These are phyloP conservation scores for Chlamydomonas sp. DNA, from an alignment of 139 green algal genomes.

Conservation along the genomic window DNA sequence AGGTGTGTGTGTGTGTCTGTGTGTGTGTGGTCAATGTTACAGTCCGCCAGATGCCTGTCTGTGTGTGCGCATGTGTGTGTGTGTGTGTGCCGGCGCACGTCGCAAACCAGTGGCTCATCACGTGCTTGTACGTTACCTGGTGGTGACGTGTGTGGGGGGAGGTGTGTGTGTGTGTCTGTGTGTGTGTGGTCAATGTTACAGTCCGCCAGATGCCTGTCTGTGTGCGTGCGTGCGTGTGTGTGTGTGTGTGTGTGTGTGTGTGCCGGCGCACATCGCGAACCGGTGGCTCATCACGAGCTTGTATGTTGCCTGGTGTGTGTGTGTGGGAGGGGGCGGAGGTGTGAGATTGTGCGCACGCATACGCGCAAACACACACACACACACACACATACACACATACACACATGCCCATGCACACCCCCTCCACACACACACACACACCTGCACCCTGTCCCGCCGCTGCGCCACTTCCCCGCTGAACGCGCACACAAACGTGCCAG, in stretches of 20 bases:
- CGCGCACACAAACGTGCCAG: neutral
- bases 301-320: neutral
- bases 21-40: neutral
- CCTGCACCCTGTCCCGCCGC: neutral
- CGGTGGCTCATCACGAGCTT: neutral
- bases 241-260: neutral
- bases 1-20: neutral
- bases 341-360: neutral
- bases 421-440: neutral
- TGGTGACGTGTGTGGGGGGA: neutral
- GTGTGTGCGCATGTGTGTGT: neutral
- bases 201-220: neutral
- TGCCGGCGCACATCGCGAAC: neutral
- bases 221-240: neutral
- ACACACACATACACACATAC: neutral
- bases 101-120: constrained; percentile 33
- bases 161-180: neutral
- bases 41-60: neutral
- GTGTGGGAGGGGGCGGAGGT: neutral
- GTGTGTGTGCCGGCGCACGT: neutral
- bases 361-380: neutral
- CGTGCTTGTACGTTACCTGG: constrained; percentile 30
- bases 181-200: neutral
- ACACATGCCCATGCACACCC: neutral
- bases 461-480: neutral